These are phyloP conservation scores for Lachancea sp. DNA, from an alignment of 805 yeast genomes.

Conservation along the genomic window DNA sequence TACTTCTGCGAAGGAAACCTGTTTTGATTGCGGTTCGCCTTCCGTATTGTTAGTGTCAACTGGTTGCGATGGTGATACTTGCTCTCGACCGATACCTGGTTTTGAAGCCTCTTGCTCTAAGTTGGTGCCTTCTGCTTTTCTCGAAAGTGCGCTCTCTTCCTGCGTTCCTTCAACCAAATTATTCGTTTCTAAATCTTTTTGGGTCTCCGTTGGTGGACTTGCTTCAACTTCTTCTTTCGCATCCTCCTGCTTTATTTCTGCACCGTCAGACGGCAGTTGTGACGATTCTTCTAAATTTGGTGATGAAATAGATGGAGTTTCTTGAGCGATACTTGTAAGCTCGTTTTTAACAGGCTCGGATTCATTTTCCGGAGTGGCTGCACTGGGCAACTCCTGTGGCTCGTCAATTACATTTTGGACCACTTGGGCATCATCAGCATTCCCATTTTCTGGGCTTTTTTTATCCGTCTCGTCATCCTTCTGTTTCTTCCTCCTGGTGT, in stretches of 20 bases:
- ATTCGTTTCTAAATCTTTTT: neutral
- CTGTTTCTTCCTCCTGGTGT: constrained; percentile 39
- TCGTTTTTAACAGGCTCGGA: too few relatives aligned
- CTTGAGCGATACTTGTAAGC: neutral
- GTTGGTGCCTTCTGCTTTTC: neutral
- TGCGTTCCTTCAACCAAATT: too few relatives aligned
- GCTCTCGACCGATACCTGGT: neutral
- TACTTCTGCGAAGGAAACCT: constrained; percentile 18
- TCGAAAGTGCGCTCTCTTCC: neutral
- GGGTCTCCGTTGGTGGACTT: neutral
- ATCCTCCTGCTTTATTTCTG: neutral
- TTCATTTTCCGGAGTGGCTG: too few relatives aligned
- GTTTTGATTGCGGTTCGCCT: constrained; percentile 8
- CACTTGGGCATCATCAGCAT: neutral
- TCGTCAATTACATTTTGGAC: neutral
- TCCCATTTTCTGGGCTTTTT: neutral
- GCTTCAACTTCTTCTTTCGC: neutral
- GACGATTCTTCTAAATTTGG: too few relatives aligned
- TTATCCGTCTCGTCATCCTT: constrained; percentile 21
- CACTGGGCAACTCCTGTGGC: too few relatives aligned
- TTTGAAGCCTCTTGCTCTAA: neutral
- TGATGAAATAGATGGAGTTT: too few relatives aligned
- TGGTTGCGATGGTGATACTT: neutral
- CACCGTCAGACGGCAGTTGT: too few relatives aligned
- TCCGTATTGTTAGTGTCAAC: neutral